A percentile compares a stretch with the other conserved stretches of the same genome.
These are phyloP conservation scores for Aristolochia contorta DNA, from an alignment of 164 flowering plant genomes.

Conservation along the genomic window DNA sequence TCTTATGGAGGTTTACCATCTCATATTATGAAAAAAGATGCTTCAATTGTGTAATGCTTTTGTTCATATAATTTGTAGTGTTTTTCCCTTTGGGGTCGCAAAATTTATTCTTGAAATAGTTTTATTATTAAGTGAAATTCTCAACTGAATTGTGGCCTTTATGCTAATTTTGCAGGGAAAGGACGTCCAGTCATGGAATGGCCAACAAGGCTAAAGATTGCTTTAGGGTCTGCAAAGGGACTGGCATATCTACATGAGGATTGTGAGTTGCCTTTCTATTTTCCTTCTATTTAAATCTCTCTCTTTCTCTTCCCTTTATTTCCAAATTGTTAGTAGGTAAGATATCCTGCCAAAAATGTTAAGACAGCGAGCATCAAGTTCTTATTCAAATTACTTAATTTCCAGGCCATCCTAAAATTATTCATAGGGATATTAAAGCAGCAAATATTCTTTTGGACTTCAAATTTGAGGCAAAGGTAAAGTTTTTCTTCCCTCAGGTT, in stretches of 20 bases:
- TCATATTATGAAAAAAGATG: too few relatives aligned
- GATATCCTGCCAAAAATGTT: too few relatives aligned
- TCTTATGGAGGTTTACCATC: neutral
- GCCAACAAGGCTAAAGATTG: constrained; percentile 7
- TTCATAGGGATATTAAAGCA: constrained; percentile 95
- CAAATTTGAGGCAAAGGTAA: constrained; percentile 92
- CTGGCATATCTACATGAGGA: constrained; percentile 19
- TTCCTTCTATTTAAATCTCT: neutral
- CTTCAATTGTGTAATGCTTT: neutral
- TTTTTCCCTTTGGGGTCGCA: neutral
- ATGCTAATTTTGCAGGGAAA: constrained; percentile 3
- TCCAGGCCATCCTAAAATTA: constrained; percentile 94
- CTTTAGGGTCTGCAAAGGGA: constrained; percentile 12
- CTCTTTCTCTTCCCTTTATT: neutral
- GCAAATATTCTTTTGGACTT: constrained; percentile 85
- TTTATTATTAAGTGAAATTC: neutral
- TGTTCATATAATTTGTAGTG: neutral
- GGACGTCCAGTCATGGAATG: constrained; percentile 7
- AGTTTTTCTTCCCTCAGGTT: neutral
- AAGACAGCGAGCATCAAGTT: neutral
- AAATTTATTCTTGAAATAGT: neutral
- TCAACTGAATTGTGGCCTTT: neutral
- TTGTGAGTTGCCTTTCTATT: constrained; percentile 41
- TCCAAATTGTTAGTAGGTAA: too few relatives aligned
- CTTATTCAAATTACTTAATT: constrained; percentile 1